Evolutionary conservation across 2,329 filamentous ascomycete species (phyloP).

Genomic region (Hypoxylon sp.): DNA sequence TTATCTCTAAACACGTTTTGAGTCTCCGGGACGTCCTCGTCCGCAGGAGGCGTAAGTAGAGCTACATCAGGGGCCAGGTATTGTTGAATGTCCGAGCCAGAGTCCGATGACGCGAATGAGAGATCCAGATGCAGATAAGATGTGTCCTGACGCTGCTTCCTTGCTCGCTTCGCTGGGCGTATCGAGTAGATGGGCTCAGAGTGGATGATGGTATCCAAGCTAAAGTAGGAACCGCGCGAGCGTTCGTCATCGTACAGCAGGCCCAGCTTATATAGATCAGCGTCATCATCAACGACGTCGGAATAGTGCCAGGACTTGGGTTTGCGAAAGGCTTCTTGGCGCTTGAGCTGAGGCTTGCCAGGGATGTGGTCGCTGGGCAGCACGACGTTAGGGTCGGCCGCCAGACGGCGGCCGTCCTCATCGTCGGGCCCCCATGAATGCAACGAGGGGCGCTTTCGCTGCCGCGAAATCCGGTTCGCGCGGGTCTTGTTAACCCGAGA

Average conservation of each 20-base stretch:
- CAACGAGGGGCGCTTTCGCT: slow-evolving; percentile 24
- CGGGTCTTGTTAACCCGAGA: slow-evolving; percentile 16
- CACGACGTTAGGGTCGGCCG: slow-evolving; percentile 38
- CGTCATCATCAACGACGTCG: slow-evolving; percentile 46
- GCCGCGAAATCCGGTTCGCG: slow-evolving; percentile 30
- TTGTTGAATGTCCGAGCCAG: slow-evolving; percentile 32
- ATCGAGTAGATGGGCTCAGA: slow-evolving; percentile 48
- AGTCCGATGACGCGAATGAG: slow-evolving; percentile 34
- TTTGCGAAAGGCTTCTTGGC: slow-evolving; percentile 52
- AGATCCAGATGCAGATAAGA: slow-evolving; percentile 38
- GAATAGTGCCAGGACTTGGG: slow-evolving; percentile 39
- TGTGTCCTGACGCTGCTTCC: slow-evolving; percentile 22
- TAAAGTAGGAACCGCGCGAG: slow-evolving; percentile 44
- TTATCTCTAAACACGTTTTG: background rate
- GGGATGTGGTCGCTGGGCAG: slow-evolving; percentile 45
- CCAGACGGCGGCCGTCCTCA: slow-evolving; percentile 39
- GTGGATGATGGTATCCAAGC: slow-evolving; percentile 47
- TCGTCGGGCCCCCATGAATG: slow-evolving; percentile 28
- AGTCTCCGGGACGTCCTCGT: slow-evolving; percentile 3
- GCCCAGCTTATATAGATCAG: slow-evolving; percentile 49
- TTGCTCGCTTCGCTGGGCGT: slow-evolving; percentile 46
- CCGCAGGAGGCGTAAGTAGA: slow-evolving; percentile 17
- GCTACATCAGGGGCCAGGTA: slow-evolving; percentile 34
- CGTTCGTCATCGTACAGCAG: slow-evolving; percentile 50
- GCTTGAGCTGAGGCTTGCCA: slow-evolving; percentile 47